Conservation (phyloP, 148 eudicot species). For the Spergularia bocconei region DNA sequence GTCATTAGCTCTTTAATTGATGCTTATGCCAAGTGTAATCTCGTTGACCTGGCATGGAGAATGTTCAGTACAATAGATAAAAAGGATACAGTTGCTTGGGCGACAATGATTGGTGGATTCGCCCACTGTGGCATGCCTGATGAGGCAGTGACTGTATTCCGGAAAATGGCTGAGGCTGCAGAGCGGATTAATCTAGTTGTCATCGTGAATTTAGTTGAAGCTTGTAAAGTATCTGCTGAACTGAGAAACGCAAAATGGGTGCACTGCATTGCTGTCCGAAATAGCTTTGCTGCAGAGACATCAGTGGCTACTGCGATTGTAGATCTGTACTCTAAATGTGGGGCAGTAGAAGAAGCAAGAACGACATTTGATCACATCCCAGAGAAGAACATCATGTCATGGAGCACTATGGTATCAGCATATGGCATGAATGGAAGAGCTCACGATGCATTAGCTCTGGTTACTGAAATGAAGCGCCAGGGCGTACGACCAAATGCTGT, state of each 20-base stretch:
- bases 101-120: conserved; percentile 80
- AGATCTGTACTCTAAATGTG: conserved; percentile 78
- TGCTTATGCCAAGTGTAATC: conserved; percentile 68
- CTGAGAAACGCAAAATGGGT: conserved; percentile 52
- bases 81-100: conserved; percentile 65
- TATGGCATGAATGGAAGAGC: conserved; percentile 78
- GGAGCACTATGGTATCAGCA: conserved; percentile 76
- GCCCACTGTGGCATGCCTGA: conserved; percentile 71
- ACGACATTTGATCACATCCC: conserved; percentile 53
- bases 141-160: conserved; percentile 53
- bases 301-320: conserved; percentile 69
- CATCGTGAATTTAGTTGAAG: conserved; percentile 65
- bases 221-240: conserved; percentile 62
- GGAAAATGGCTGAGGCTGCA: conserved; percentile 37
- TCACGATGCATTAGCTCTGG: conserved; percentile 44
- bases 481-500: conserved; percentile 65
- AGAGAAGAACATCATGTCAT: conserved; percentile 54
- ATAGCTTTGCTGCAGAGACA: conserved; percentile 47
- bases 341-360: conserved; percentile 58
- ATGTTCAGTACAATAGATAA: conserved; percentile 37
- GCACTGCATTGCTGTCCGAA: conserved; percentile 63
- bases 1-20: conserved; percentile 63
- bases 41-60: conserved; percentile 44
- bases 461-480: conserved; percentile 44
- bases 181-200: conserved; percentile 45